Percentiles rank a stretch among this genome's conserved stretches.
Conservation (phyloP, 106 monocot genomes). For the Acorus calamus region DNA sequence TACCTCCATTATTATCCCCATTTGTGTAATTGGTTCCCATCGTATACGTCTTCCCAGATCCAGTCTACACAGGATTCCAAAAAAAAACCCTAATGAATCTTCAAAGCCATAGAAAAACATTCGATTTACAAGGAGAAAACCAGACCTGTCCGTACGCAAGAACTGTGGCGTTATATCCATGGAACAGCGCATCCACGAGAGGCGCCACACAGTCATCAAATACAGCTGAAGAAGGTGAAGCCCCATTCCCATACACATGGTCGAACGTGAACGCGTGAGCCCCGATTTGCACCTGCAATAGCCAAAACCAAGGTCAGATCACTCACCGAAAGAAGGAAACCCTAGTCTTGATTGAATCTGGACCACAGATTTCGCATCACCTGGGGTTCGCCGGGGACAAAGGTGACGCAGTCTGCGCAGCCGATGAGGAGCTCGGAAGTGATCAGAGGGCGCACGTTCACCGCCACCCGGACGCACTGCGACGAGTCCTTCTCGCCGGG, state of each 20-base stretch:
- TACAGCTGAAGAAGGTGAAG: conserved; percentile 31
- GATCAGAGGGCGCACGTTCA: conserved; percentile 81
- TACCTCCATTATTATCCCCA: conserved; percentile 36
- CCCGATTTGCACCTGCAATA: conserved; percentile 75
- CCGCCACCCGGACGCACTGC: conserved; percentile 71
- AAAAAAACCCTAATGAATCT: neutral
- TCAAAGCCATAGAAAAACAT: neutral
- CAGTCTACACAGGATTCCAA: conserved; percentile 43
- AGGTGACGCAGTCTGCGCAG: conserved; percentile 72
- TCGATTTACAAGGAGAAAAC: neutral
- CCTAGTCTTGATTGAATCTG: neutral
- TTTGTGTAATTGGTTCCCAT: conserved; percentile 91
- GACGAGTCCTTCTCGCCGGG: conserved; percentile 24
- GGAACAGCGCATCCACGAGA: conserved; percentile 72
- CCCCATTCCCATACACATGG: conserved; percentile 69
- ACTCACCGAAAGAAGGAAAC: neutral
- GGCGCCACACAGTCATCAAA: conserved; percentile 74
- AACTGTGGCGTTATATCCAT: conserved; percentile 92
- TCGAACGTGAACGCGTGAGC: conserved; percentile 84
- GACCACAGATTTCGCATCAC: conserved; percentile 12
- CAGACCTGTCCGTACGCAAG: conserved; percentile 94
- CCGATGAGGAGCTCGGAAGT: conserved; percentile 57
- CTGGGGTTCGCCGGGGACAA: conserved; percentile 86
- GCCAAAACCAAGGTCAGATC: neutral
- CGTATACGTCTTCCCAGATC: conserved; percentile 97